These are phyloP conservation scores for Colletotrichum sp. DNA, from an alignment of 2,329 filamentous ascomycete genomes.

Conservation along the genomic window DNA sequence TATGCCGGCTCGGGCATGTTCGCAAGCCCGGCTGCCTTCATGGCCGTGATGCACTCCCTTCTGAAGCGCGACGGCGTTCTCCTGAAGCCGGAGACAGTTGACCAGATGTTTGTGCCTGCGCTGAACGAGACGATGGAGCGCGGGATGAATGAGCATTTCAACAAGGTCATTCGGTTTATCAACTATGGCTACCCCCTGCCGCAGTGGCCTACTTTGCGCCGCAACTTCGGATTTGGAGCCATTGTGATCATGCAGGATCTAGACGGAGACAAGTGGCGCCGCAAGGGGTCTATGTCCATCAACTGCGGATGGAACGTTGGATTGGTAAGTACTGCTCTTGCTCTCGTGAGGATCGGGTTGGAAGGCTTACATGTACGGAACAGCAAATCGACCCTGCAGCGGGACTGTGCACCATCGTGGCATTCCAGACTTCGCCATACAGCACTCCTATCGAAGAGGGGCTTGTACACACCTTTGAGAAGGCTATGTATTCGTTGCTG, in stretches of 20 bases:
- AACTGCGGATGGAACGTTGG: not conserved
- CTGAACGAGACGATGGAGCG: not conserved
- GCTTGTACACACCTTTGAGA: not conserved
- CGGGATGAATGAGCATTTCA: not conserved
- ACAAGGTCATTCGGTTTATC: not conserved
- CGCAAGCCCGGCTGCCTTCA: conserved; percentile 42
- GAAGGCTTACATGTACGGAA: not conserved
- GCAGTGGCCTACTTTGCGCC: not conserved
- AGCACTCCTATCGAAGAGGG: not conserved
- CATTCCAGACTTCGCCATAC: not conserved
- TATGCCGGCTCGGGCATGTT: conserved; percentile 39
- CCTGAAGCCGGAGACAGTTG: conserved; percentile 43
- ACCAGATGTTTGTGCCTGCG: conserved; percentile 47
- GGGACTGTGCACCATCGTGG: not conserved
- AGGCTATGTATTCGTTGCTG: not conserved
- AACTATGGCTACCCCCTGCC: not conserved
- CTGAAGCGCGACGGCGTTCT: conserved; percentile 52
- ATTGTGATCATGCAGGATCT: not conserved
- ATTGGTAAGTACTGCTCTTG: not conserved
- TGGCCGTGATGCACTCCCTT: conserved; percentile 49
- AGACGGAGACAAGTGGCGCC: not conserved
- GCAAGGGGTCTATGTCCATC: not conserved
- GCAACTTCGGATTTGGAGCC: not conserved
- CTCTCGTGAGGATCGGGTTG: not conserved
- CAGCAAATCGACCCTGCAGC: not conserved